Evolutionary conservation across 2,329 filamentous ascomycete genomes (phyloP), one percentile per base, ranked within the genome.

Genomic region (Erysiphe pulchra): DNA sequence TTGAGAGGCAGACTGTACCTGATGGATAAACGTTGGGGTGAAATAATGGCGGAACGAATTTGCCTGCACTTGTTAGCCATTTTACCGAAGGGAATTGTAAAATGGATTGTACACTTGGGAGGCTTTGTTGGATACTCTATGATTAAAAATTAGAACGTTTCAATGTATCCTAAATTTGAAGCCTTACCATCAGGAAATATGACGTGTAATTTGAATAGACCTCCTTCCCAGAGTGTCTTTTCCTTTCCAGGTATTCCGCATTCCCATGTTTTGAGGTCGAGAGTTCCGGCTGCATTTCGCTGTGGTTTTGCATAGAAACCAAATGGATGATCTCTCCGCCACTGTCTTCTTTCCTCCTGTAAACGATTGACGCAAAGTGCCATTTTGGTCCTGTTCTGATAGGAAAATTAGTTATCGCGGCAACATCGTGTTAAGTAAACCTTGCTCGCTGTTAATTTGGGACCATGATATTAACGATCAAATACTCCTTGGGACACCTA

Each of bases 21-120:
- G 87, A 95, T 0, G 90, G 90, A 60, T 98, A 98, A 53, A 98
- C 90, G 61, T 98, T 98, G 0, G 90, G 90, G 59, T 98, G 90
- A 66, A 98, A 98, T 37, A 98, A 75, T 18, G 90, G 87, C 12
- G 90, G 90, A 0, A 79, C 74, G 59, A 98, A 98, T 71, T 93
- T 94, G 76, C 86, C 86, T 93, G 54, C 41, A 49, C 18, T 51
- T 46, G 51, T 53, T 49, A 54, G 47, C 49, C 45, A 40, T 32
- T 20, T 45, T 24, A 41, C 36, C 17, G 30, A 45, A 12, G 2
- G 14, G 45, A 45, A 31, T 33, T n/a, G 6, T n/a, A 42, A 28
- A 30, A 45, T 34, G 44, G 10, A 41, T 65, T 79, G 62, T 74
- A 93, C 90, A 98, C 65, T 98, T 98, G 1, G 90, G 90, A 31